Conservation (phyloP, 371 early-diverging fungal species). For the Phascolomyces articulosus region DNA sequence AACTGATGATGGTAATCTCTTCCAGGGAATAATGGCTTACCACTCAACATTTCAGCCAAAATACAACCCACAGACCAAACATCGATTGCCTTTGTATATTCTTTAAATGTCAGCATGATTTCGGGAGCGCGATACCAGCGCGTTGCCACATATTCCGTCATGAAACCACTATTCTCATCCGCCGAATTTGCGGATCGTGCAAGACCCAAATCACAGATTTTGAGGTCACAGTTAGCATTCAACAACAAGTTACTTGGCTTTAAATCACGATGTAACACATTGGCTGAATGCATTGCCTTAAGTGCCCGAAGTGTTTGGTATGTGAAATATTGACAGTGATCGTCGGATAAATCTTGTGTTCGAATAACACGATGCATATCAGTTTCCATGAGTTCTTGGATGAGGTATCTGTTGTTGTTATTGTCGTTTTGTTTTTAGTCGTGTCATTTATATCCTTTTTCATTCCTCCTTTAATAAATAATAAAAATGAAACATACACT, state of each 20-base stretch:
- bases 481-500: conserved; percentile 57
- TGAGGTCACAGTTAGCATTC: conserved; percentile 96
- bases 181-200: conserved; percentile 90
- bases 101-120: conserved; percentile 94
- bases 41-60: conserved; percentile 94
- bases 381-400: conserved; percentile 96
- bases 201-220: conserved; percentile 95
- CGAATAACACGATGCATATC: conserved; percentile 97
- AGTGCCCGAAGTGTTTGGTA: conserved; percentile 96
- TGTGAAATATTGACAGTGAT: conserved; percentile 98
- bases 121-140: conserved; percentile 89
- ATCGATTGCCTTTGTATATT: conserved; percentile 96
- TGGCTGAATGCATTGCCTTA: conserved; percentile 98
- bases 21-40: conserved; percentile 90
- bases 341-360: conserved; percentile 96
- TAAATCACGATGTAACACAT: conserved; percentile 96
- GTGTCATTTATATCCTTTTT: not conserved
- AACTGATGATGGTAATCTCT: conserved; percentile 96
- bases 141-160: conserved; percentile 98
- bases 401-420: conserved; percentile 50
- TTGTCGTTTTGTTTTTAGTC: too few species aligned
- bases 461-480: not conserved
- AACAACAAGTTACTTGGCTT: conserved; percentile 96
- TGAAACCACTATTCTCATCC: conserved; percentile 88
- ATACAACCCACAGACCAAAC: conserved; percentile 99